A percentile compares a stretch with the other conserved stretches of the same genome.
These are phyloP conservation scores for Benincasa hispida DNA, from an alignment of 306 rosid genomes.

Conservation along the genomic window DNA sequence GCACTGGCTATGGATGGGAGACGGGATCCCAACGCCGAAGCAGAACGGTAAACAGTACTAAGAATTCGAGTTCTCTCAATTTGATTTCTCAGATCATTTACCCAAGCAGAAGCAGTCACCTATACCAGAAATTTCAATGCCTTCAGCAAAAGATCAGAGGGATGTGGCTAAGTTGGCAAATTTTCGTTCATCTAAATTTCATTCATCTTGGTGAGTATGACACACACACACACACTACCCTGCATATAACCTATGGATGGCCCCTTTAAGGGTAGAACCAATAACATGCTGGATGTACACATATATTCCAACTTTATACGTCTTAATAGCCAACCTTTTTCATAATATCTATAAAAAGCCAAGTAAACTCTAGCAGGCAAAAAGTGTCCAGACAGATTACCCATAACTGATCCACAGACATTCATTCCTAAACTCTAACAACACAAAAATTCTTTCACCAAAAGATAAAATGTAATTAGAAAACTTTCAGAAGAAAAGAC, in stretches of 20 bases:
- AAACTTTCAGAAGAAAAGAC: background rate
- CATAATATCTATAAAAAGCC: background rate
- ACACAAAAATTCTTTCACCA: background rate
- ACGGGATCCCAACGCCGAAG: slow-evolving; percentile 90
- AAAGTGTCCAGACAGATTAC: background rate
- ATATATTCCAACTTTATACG: background rate
- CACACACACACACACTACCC: background rate
- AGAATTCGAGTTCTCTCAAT: slow-evolving; percentile 87
- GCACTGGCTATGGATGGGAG: slow-evolving; percentile 94
- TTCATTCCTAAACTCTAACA: background rate
- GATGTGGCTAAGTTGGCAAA: background rate
- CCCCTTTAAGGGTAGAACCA: background rate
- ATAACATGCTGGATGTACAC: too few species aligned
- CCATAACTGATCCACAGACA: background rate
- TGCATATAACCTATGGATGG: too few species aligned
- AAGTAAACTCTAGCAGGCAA: background rate
- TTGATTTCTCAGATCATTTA: slow-evolving; percentile 88
- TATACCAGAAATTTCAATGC: slow-evolving; percentile 8
- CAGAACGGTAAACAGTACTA: slow-evolving; percentile 89
- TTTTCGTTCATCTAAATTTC: background rate
- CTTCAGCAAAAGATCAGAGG: background rate
- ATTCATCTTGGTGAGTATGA: background rate
- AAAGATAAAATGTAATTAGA: background rate
- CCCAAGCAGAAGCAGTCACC: slow-evolving; percentile 98
- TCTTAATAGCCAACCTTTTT: background rate